Percentiles rank a stretch among this genome's conserved stretches.
These are phyloP conservation scores for Aspergillus felis DNA, from an alignment of 2,329 filamentous ascomycete species.

Conservation along the genomic window DNA sequence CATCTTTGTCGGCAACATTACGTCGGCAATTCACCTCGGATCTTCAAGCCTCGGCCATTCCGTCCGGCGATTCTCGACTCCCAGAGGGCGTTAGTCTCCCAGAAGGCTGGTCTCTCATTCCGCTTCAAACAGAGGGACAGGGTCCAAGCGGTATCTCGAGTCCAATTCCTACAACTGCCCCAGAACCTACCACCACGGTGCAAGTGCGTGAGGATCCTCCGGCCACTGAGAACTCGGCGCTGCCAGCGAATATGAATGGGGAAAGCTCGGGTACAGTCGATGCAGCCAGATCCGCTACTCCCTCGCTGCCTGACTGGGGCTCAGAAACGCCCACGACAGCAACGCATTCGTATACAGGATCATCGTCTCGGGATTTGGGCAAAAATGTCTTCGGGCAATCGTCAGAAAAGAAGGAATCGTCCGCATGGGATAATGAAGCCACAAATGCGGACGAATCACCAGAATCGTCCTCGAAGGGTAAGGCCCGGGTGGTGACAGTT, in stretches of 20 bases:
- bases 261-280: constrained; percentile 1
- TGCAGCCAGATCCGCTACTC: constrained; percentile 1
- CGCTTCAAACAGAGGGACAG: constrained; percentile 22
- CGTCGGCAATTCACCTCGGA: constrained; percentile 29
- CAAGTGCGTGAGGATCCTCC: not conserved
- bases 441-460: constrained; percentile 9
- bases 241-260: constrained; percentile 1
- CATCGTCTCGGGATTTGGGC: constrained; percentile 26
- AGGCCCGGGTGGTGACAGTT: constrained; percentile 31
- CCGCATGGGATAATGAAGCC: not conserved
- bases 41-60: constrained; percentile 29
- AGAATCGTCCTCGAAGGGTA: constrained; percentile 30
- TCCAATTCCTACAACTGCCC: constrained; percentile 4
- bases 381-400: constrained; percentile 24
- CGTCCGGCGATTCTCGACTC: constrained; percentile 43
- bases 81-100: constrained; percentile 51
- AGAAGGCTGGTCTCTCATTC: constrained; percentile 43
- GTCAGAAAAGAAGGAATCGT: not conserved
- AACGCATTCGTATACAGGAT: constrained; percentile 14
- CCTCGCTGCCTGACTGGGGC: constrained; percentile 17
- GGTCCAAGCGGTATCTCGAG: constrained; percentile 2
- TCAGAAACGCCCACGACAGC: constrained; percentile 7
- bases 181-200: not conserved
- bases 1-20: constrained; percentile 16
- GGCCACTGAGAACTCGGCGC: not conserved